These are phyloP conservation scores for Backusella liffmaniae DNA, from an alignment of 192 early-diverging fungal genomes.

Conservation along the genomic window DNA sequence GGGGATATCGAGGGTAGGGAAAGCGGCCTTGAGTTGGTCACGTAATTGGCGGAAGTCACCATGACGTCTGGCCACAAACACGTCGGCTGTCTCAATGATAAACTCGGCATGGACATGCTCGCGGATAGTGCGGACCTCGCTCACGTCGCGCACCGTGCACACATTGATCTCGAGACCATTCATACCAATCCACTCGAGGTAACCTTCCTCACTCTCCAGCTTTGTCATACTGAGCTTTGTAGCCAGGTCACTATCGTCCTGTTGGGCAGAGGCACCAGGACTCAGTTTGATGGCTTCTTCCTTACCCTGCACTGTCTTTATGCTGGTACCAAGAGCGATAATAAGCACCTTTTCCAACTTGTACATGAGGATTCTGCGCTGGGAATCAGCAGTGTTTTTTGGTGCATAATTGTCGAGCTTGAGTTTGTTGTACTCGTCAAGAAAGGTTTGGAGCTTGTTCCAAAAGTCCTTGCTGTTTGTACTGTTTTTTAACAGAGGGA, in stretches of 20 bases:
- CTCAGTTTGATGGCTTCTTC: conserved; percentile 17
- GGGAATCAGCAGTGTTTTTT: conserved; percentile 18
- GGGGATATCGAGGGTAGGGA: conserved; percentile 47
- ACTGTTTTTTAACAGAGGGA: conserved; percentile 48
- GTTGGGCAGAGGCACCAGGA: not conserved
- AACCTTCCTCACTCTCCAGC: conserved; percentile 19
- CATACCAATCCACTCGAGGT: conserved; percentile 18
- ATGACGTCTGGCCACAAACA: conserved; percentile 44
- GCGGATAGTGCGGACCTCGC: conserved; percentile 42
- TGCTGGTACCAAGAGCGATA: conserved; percentile 29
- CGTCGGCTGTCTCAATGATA: conserved; percentile 28
- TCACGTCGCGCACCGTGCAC: conserved; percentile 36
- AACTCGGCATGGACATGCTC: conserved; percentile 47
- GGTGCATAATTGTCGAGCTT: conserved; percentile 34
- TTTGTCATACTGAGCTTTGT: not conserved
- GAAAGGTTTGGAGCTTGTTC: conserved; percentile 45
- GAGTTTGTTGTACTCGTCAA: conserved; percentile 47
- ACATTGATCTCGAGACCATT: conserved; percentile 48
- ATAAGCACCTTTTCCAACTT: conserved; percentile 34
- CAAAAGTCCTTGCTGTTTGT: conserved; percentile 39
- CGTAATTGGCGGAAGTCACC: conserved; percentile 46
- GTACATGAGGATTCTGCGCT: conserved; percentile 32
- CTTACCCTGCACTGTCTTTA: conserved; percentile 33
- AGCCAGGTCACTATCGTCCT: not conserved
- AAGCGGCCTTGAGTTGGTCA: conserved; percentile 38